These are phyloP conservation scores for Beauveria bassiana DNA, from an alignment of 2,329 filamentous ascomycete genomes.

Conservation along the genomic window DNA sequence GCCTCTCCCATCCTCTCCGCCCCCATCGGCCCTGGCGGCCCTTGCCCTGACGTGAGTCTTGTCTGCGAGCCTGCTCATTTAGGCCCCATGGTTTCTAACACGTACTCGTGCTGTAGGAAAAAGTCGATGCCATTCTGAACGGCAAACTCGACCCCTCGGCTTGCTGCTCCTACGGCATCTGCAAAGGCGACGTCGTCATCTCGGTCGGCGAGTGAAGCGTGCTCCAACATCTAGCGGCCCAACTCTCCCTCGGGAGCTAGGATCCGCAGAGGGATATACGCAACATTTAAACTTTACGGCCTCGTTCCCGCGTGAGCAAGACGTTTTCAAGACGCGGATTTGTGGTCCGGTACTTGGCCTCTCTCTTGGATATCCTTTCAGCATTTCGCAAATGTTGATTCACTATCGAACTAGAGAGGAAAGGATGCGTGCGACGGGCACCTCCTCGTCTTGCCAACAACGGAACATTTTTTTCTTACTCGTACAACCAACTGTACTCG, in stretches of 20 bases:
- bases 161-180: slow-evolving; percentile 48
- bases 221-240: neutral
- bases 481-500: neutral
- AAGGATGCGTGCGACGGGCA: neutral
- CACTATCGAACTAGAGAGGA: neutral
- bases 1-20: slow-evolving; percentile 13
- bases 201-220: slow-evolving; percentile 29
- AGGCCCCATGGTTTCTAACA: neutral
- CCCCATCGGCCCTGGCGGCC: slow-evolving; percentile 22
- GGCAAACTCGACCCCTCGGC: slow-evolving; percentile 39
- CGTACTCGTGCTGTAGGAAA: slow-evolving; percentile 17
- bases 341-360: neutral
- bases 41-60: slow-evolving; percentile 26
- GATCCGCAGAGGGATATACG: neutral
- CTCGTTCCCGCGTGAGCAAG: neutral
- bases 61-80: neutral
- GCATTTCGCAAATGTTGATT: too few relatives aligned
- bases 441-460: neutral
- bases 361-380: neutral
- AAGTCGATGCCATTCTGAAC: slow-evolving; percentile 37
- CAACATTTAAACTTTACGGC: neutral
- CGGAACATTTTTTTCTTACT: neutral
- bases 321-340: neutral
- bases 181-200: slow-evolving; percentile 42
- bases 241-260: neutral